Percentiles rank a stretch among this genome's conserved stretches.
phyloP scores from a whole-genome alignment of 352 stramenopile species.

The Phytophthora hibernalis region DNA sequence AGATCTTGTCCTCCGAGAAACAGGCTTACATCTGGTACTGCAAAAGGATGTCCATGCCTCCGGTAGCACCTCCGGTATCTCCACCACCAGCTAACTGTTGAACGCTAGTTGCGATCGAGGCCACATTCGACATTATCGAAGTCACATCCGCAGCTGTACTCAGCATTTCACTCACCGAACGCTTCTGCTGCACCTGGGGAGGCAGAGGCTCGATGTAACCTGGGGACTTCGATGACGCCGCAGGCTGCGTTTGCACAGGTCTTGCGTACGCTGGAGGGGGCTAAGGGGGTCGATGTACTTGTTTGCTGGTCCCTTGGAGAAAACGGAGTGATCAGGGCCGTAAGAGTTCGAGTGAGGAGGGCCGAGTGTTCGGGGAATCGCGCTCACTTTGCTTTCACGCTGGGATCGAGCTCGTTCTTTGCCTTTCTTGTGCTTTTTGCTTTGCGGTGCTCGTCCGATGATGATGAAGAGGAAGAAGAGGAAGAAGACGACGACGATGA shows the following conservation, averaged over 20 bases:
- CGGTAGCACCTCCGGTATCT: constrained; percentile 2
- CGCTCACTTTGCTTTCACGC: constrained; percentile 19
- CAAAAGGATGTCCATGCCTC: constrained; percentile 24
- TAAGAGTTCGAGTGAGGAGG: constrained; percentile 31
- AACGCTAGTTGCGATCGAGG: constrained; percentile 33
- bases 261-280: constrained; percentile 15
- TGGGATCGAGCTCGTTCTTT: constrained; percentile 34
- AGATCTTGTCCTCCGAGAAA: constrained; percentile 26
- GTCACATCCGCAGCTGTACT: constrained; percentile 30
- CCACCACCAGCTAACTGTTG: constrained; percentile 33
- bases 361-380: constrained; percentile 1
- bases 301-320: constrained; percentile 4
- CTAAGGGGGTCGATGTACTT: constrained; percentile 14
- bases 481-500: constrained; percentile 24
- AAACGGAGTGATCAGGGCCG: constrained; percentile 28
- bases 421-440: constrained; percentile 39
- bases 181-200: constrained; percentile 29
- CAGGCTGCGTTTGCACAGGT: constrained; percentile 8
- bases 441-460: constrained; percentile 39
- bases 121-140: constrained; percentile 34
- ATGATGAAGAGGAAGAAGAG: constrained; percentile 36
- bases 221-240: background rate
- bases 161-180: constrained; percentile 31
- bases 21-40: constrained; percentile 27
- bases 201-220: constrained; percentile 30